phyloP scores from a whole-genome alignment of 495 filamentous ascomycete species.

The Penicillium manginii region DNA sequence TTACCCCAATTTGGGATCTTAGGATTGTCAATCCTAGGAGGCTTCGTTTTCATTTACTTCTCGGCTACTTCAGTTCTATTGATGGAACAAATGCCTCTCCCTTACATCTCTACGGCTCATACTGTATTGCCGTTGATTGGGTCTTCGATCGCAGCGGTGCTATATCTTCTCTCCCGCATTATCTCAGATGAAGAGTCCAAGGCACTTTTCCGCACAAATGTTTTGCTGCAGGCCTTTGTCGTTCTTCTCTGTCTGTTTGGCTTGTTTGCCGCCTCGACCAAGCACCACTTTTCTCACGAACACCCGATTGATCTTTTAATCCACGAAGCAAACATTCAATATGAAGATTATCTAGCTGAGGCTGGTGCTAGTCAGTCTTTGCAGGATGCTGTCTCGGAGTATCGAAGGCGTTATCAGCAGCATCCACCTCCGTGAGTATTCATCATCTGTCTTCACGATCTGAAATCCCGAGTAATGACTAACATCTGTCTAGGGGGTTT shows the following conservation, averaged over 20 bases:
- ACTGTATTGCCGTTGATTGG: slow-evolving; percentile 20
- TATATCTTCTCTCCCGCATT: slow-evolving; percentile 36
- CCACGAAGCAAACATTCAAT: slow-evolving; percentile 40
- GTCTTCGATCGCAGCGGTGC: slow-evolving; percentile 26
- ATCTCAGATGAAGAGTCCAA: slow-evolving; percentile 36
- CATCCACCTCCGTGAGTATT: slow-evolving; percentile 50
- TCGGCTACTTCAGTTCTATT: slow-evolving; percentile 29
- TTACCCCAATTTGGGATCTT: slow-evolving; percentile 39
- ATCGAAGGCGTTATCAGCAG: slow-evolving; percentile 48
- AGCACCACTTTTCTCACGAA: slow-evolving; percentile 31
- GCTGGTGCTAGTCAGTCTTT: slow-evolving; percentile 43
- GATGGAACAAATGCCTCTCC: slow-evolving; percentile 39
- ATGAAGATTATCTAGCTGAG: slow-evolving; percentile 38
- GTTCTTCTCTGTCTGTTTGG: slow-evolving; percentile 30
- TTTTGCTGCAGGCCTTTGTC: slow-evolving; percentile 33
- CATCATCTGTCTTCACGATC: background rate
- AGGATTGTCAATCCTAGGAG: slow-evolving; percentile 37
- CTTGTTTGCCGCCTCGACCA: slow-evolving; percentile 33
- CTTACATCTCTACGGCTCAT: slow-evolving; percentile 29
- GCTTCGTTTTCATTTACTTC: slow-evolving; percentile 39
- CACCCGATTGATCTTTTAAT: slow-evolving; percentile 57
- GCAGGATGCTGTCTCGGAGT: slow-evolving; percentile 44
- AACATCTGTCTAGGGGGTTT: slow-evolving; percentile 37
- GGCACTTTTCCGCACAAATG: slow-evolving; percentile 34
- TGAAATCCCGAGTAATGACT: slow-evolving; percentile 2